A percentile compares a stretch with the other conserved stretches of the same genome.
Conservation (phyloP, 2,329 filamentous ascomycete genomes). For the Intubia oerlemansii region DNA sequence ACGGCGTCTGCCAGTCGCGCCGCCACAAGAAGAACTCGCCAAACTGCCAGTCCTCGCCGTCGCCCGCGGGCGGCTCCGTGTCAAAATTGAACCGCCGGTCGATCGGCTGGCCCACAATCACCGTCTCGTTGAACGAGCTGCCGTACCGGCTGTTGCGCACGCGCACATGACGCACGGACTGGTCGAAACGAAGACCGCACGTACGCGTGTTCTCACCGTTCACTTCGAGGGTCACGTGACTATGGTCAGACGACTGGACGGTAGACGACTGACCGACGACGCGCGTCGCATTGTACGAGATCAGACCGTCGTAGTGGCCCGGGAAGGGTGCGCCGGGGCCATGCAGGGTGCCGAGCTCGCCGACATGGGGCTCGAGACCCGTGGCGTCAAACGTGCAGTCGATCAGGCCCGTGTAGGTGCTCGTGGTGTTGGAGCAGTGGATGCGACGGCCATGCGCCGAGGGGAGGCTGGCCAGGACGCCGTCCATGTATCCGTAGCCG, state of each 20-base stretch:
- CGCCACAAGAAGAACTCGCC: slow-evolving; percentile 61
- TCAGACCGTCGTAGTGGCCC: slow-evolving; percentile 31
- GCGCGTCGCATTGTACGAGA: slow-evolving; percentile 39
- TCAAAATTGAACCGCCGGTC: slow-evolving; percentile 44
- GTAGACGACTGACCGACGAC: slow-evolving; percentile 9
- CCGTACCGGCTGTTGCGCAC: no score
- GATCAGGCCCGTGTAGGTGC: slow-evolving; percentile 26
- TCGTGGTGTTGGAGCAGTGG: slow-evolving; percentile 22
- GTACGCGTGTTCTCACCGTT: slow-evolving; percentile 55
- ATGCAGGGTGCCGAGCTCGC: slow-evolving; percentile 28
- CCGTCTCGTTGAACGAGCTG: no score
- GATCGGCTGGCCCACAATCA: slow-evolving; percentile 33
- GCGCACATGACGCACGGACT: slow-evolving; percentile 40
- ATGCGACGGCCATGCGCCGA: slow-evolving; percentile 42
- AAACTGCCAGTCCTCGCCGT: slow-evolving; percentile 32
- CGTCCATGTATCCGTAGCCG: slow-evolving; percentile 42
- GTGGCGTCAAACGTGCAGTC: slow-evolving; percentile 51
- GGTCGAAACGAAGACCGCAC: slow-evolving; percentile 53
- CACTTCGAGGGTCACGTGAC: slow-evolving; percentile 36
- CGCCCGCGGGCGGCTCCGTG: slow-evolving; percentile 18
- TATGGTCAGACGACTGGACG: no score
- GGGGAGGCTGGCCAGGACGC: slow-evolving; percentile 48
- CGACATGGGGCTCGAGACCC: slow-evolving; percentile 11
- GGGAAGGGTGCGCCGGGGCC: slow-evolving; percentile 42
- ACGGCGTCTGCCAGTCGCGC: slow-evolving; percentile 54